Evolutionary conservation across 164 flowering plant species (phyloP).

Genomic region (Aristolochia fimbriata): DNA sequence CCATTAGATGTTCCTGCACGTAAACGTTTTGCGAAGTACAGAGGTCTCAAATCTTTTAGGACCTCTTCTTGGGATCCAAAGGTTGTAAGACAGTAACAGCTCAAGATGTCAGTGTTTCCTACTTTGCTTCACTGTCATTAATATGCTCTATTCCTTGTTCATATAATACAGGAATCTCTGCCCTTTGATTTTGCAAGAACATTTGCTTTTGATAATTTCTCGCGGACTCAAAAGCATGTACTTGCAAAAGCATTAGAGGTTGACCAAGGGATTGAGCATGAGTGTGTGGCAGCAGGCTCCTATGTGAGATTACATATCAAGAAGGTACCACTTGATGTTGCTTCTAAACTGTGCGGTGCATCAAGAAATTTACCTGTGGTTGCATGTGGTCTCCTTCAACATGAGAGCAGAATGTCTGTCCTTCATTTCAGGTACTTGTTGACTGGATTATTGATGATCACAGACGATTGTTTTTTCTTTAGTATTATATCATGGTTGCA

Average conservation of each 20-base stretch:
- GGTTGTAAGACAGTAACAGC: conserved; percentile 20
- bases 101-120: neutral
- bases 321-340: conserved; percentile 57
- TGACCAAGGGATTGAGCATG: conserved; percentile 48
- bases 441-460: too few relatives aligned
- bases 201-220: too few relatives aligned
- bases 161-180: conserved; percentile 55
- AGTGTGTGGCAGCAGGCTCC: conserved; percentile 41
- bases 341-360: conserved; percentile 40
- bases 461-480: too few relatives aligned
- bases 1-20: conserved; percentile 80
- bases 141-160: conserved; percentile 1
- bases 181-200: conserved; percentile 83
- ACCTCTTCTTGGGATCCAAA: conserved; percentile 97
- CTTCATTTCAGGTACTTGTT: conserved; percentile 76
- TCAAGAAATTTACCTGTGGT: conserved; percentile 41
- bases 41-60: conserved; percentile 91
- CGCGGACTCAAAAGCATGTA: too few relatives aligned
- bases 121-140: conserved; percentile 3
- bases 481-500: too few relatives aligned
- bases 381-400: conserved; percentile 85
- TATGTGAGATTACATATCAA: conserved; percentile 61
- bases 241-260: conserved; percentile 44
- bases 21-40: conserved; percentile 80
- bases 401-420: conserved; percentile 95